Conservation (phyloP, 1,139 yeast genomes). For the Yamadazyma kanchanaburiensis region DNA sequence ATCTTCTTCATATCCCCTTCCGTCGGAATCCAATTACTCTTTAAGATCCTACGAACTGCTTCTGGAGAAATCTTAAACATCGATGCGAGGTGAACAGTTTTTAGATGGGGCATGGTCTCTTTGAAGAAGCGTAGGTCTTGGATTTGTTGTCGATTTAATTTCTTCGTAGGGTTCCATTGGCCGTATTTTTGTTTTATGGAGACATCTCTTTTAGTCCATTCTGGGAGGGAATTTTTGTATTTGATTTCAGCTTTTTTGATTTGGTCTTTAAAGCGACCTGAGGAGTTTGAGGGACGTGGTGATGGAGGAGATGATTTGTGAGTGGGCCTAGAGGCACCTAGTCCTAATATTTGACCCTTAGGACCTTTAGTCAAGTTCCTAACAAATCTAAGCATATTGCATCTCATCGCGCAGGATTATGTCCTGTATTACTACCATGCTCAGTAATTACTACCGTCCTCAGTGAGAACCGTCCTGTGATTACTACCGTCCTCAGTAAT, state of each 20-base stretch:
- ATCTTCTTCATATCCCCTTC: conserved; percentile 47
- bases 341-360: too few species aligned
- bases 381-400: too few species aligned
- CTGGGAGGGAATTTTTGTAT: too few species aligned
- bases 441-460: too few species aligned
- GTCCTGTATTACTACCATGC: too few species aligned
- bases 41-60: conserved; percentile 74
- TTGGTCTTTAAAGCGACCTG: conserved; percentile 4
- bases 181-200: conserved; percentile 60
- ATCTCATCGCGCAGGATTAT: too few species aligned
- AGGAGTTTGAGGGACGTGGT: neutral
- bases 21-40: conserved; percentile 72
- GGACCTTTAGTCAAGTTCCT: too few species aligned
- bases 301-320: too few species aligned
- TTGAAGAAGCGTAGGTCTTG: conserved; percentile 59
- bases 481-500: too few species aligned
- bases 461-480: too few species aligned
- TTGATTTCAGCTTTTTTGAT: too few species aligned
- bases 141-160: conserved; percentile 68
- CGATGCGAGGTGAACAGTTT: conserved; percentile 57
- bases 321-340: too few species aligned
- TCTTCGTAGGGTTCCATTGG: conserved; percentile 69
- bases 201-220: conserved; percentile 68
- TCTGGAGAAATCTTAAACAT: conserved; percentile 77
- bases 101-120: conserved; percentile 54